phyloP scores from a whole-genome alignment of 306 rosid species.

The Cucumis sativus region Cucumber_9930_V3 NC_026655.2:22917501-22918000 shows the following conservation, averaged over 20 bases:
- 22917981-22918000: conserved; percentile 84
- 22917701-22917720: conserved; percentile 79
- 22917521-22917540: conserved; percentile 83
- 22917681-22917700: conserved; percentile 72
- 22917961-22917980: conserved; percentile 55
- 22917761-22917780: conserved; percentile 72
- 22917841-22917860: conserved; percentile 53
- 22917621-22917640: conserved; percentile 64
- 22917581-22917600: conserved; percentile 73
- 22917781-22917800: conserved; percentile 56
- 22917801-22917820: conserved; percentile 49
- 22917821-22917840: conserved; percentile 60
- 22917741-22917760: conserved; percentile 45
- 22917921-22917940: conserved; percentile 91
- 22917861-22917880: conserved; percentile 77
- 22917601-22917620: conserved; percentile 42
- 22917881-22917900: conserved; percentile 84
- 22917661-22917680: conserved; percentile 63
- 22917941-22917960: conserved; percentile 55
- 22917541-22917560: conserved; percentile 60
- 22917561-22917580: conserved; percentile 41
- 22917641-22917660: conserved; percentile 51
- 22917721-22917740: conserved; percentile 30
- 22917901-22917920: conserved; percentile 63
- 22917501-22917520: conserved; percentile 63